phyloP scores from a whole-genome alignment of 345 rosid genomes.

The Heritiera littoralis region DNA sequence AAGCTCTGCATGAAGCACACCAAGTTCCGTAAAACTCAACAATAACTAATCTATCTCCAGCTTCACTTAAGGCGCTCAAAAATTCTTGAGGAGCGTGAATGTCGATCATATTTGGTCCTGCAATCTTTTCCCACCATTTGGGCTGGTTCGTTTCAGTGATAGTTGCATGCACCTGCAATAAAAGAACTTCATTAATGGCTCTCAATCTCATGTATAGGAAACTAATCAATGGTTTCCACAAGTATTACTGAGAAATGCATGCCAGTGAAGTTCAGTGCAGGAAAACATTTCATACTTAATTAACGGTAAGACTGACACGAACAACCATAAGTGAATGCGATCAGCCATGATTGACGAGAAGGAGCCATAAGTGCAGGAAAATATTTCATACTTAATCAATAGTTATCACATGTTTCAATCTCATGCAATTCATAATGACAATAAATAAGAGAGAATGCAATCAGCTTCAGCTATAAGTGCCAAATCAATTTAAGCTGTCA shows the following conservation, averaged over 20 bases:
- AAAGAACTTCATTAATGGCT: background rate
- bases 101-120: conserved; percentile 83
- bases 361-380: background rate
- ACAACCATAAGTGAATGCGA: background rate
- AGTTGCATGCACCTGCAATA: conserved; percentile 60
- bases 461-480: background rate
- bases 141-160: conserved; percentile 71
- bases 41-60: conserved; percentile 78
- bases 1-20: conserved; percentile 95
- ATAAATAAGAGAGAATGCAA: background rate
- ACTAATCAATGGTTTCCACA: background rate
- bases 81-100: conserved; percentile 80
- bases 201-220: background rate
- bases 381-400: background rate
- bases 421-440: background rate
- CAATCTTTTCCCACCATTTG: conserved; percentile 95
- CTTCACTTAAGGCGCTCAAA: conserved; percentile 67
- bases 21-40: conserved; percentile 95
- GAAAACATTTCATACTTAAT: background rate
- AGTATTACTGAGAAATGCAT: background rate
- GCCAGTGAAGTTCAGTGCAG: background rate
- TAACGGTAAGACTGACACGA: background rate
- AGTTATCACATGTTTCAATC: background rate
- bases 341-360: background rate
- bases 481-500: background rate